These are phyloP conservation scores for Deinandra increscens DNA, from an alignment of 129 eudicot genomes.

Conservation along the genomic window DNA sequence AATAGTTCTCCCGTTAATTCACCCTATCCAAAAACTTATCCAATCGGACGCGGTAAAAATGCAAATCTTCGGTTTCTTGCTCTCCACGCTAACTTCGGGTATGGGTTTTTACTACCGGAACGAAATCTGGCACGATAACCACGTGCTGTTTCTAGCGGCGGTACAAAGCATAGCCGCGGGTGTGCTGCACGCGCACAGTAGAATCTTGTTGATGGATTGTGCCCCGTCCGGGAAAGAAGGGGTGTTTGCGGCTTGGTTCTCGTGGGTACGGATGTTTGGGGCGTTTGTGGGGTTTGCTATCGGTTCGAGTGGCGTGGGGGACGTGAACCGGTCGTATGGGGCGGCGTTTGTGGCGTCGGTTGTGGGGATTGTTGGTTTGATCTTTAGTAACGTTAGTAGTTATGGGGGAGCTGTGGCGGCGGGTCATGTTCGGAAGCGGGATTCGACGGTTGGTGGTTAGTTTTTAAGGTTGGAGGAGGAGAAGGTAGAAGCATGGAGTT, in stretches of 20 bases:
- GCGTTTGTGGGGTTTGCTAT: constrained; percentile 69
- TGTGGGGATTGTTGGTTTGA: constrained; percentile 52
- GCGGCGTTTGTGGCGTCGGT: constrained; percentile 53
- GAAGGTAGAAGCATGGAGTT: constrained; percentile 36
- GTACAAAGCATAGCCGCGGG: constrained; percentile 58
- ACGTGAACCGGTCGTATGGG: constrained; percentile 53
- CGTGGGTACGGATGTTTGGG: constrained; percentile 68
- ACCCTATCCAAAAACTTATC: constrained; percentile 55
- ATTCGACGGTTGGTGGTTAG: constrained; percentile 37
- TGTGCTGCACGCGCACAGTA: constrained; percentile 59
- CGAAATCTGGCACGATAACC: constrained; percentile 40
- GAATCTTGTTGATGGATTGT: constrained; percentile 69
- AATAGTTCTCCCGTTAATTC: constrained; percentile 55
- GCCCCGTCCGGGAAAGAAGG: constrained; percentile 82
- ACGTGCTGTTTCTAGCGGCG: constrained; percentile 50
- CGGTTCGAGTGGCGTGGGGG: constrained; percentile 48
- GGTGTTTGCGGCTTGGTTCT: constrained; percentile 65
- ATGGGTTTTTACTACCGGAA: constrained; percentile 62
- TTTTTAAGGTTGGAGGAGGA: constrained; percentile 18
- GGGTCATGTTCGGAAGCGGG: constrained; percentile 52
- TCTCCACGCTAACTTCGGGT: constrained; percentile 55
- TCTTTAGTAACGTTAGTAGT: constrained; percentile 71
- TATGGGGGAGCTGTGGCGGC: constrained; percentile 79
- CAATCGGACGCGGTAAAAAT: constrained; percentile 75
- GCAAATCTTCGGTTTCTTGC: constrained; percentile 70